A percentile compares a stretch with the other conserved stretches of the same genome.
These are phyloP conservation scores for Theileria equi DNA, from an alignment of 169 alveolate species.

Conservation along the genomic window DNA sequence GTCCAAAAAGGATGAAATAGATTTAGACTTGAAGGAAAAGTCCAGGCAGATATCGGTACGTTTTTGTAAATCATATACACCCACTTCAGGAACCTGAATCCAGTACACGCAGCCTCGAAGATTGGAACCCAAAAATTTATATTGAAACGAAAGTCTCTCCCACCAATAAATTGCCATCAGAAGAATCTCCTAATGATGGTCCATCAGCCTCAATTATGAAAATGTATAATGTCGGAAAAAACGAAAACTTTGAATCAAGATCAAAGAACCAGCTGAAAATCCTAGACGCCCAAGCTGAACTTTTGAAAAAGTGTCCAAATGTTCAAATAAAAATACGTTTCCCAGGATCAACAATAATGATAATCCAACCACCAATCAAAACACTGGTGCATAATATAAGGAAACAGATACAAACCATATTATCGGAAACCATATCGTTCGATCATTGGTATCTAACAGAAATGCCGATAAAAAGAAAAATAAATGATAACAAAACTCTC, in stretches of 20 bases:
- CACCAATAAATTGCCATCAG: not conserved
- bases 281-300: conserved; percentile 33
- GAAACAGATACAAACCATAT: conserved; percentile 32
- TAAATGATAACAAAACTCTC: conserved; percentile 37
- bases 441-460: conserved; percentile 56
- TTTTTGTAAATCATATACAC: not conserved
- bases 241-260: conserved; percentile 41
- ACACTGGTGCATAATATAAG: conserved; percentile 23
- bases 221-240: conserved; percentile 43
- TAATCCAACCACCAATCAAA: conserved; percentile 31
- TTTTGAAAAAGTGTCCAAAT: conserved; percentile 9
- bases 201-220: conserved; percentile 39
- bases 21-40: not conserved
- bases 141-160: not conserved
- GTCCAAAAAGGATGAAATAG: conserved; percentile 1
- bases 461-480: conserved; percentile 27
- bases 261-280: conserved; percentile 33
- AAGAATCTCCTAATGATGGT: not conserved
- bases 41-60: conserved; percentile 11
- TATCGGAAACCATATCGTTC: conserved; percentile 6
- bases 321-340: conserved; percentile 47
- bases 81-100: conserved; percentile 1
- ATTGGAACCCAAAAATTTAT: conserved; percentile 9
- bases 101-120: conserved; percentile 4
- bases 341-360: conserved; percentile 29